Evolutionary conservation across 768 basidiomycete species (phyloP).

Genomic region (Lactifluus echinatus): DNA sequence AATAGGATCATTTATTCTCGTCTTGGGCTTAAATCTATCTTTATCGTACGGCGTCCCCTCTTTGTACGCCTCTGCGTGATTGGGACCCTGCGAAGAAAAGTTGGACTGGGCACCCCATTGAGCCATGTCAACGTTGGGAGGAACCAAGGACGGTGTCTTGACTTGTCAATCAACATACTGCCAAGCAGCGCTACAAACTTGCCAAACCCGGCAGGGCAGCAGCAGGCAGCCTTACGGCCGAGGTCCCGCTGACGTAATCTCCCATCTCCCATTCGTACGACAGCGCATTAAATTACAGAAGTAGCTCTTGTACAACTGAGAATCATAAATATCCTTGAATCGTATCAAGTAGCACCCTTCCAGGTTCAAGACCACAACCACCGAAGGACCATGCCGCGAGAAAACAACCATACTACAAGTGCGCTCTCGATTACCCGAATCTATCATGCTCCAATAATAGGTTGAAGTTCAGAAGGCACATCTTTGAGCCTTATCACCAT

Average conservation of each 20-base stretch:
- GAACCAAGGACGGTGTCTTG: background rate
- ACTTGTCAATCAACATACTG: no score
- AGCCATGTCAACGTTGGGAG: background rate
- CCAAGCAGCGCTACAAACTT: background rate
- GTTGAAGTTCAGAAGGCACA: constrained; percentile 21
- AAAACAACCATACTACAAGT: background rate
- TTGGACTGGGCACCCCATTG: constrained; percentile 1
- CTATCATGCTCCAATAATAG: constrained; percentile 15
- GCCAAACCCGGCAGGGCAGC: background rate
- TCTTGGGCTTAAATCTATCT: constrained; percentile 61
- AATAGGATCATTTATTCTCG: constrained; percentile 61
- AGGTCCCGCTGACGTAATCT: background rate
- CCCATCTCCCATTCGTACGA: background rate
- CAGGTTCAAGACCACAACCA: background rate
- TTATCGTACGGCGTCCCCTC: constrained; percentile 48
- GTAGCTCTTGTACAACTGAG: constrained; percentile 1
- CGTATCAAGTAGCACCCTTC: background rate
- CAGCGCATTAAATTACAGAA: background rate
- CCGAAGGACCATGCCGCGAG: background rate
- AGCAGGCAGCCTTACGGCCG: no score
- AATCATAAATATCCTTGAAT: background rate
- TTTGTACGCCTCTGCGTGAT: constrained; percentile 17
- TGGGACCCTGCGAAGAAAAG: background rate
- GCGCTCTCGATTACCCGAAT: constrained; percentile 7
- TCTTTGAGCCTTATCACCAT: constrained; percentile 78